phyloP scores from a whole-genome alignment of 345 rosid species.

The Bruguiera parviflora region DNA sequence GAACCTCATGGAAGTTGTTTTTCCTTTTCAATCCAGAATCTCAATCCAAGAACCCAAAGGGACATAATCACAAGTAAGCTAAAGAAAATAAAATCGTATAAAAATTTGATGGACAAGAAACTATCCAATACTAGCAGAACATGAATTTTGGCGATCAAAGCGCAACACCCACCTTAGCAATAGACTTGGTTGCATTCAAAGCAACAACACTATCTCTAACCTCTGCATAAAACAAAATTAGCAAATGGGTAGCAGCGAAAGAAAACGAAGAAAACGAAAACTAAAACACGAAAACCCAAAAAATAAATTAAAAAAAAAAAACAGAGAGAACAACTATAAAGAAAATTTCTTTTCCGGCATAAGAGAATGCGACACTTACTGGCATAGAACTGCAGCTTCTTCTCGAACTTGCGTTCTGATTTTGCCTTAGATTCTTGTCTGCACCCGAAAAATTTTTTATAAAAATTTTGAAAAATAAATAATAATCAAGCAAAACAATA shows the following conservation, averaged over 20 bases:
- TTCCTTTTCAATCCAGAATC: too few species aligned
- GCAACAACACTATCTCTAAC: conserved; percentile 22
- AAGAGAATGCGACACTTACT: conserved; percentile 5
- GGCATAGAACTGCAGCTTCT: conserved; percentile 25
- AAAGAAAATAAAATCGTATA: too few species aligned
- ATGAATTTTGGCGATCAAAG: too few species aligned
- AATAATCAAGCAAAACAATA: neutral
- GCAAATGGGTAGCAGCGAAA: neutral
- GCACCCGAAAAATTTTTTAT: neutral
- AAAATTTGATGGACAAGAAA: too few species aligned
- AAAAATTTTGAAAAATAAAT: neutral
- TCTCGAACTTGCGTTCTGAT: conserved; percentile 21
- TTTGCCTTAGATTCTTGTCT: conserved; percentile 17
- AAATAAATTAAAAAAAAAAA: too few species aligned
- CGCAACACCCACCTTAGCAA: conserved; percentile 15
- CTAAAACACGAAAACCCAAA: neutral
- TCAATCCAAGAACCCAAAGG: too few species aligned
- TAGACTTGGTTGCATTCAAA: conserved; percentile 23
- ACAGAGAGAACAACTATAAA: neutral
- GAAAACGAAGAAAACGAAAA: neutral
- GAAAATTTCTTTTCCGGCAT: neutral
- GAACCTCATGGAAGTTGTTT: too few species aligned
- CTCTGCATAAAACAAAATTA: conserved; percentile 15
- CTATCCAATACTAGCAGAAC: too few species aligned
- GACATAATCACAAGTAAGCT: too few species aligned